Conservation (phyloP, 768 basidiomycete species). For the Pisolithus sp. region DNA sequence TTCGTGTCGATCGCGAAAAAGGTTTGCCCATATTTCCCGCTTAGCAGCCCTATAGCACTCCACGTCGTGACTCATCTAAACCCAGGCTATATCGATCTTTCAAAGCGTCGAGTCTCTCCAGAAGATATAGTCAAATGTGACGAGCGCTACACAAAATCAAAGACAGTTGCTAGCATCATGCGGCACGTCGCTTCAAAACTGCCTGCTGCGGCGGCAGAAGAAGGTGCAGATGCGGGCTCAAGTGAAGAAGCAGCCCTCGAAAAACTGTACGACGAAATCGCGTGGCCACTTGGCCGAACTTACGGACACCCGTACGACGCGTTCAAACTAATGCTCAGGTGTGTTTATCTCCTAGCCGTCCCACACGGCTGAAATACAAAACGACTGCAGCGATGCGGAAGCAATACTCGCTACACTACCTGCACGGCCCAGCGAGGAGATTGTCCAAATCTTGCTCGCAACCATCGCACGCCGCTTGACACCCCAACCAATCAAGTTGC, state of each 20-base stretch:
- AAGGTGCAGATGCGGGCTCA: slow-evolving; percentile 25
- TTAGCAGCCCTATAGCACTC: not conserved
- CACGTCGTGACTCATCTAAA: not conserved
- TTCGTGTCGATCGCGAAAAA: slow-evolving; percentile 98
- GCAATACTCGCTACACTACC: slow-evolving; percentile 72
- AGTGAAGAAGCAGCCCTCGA: slow-evolving; percentile 81
- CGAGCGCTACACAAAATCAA: slow-evolving; percentile 96
- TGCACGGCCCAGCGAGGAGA: slow-evolving; percentile 48
- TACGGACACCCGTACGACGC: slow-evolving; percentile 97
- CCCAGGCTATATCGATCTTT: slow-evolving; percentile 95
- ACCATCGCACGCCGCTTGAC: slow-evolving; percentile 94
- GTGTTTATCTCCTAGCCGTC: slow-evolving; percentile 23
- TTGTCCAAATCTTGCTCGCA: slow-evolving; percentile 56
- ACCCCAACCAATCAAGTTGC: slow-evolving; percentile 97
- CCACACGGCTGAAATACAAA: not conserved
- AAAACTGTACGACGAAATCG: slow-evolving; percentile 81
- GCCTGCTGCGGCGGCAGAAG: slow-evolving; percentile 33
- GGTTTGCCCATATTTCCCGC: slow-evolving; percentile 41
- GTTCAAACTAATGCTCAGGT: slow-evolving; percentile 96
- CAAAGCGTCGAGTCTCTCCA: slow-evolving; percentile 94
- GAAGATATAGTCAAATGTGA: slow-evolving; percentile 99
- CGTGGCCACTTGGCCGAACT: slow-evolving; percentile 87
- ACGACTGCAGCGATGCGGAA: slow-evolving; percentile 52
- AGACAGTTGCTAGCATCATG: slow-evolving; percentile 90
- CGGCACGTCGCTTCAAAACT: slow-evolving; percentile 84